Percentiles rank a stretch among this genome's conserved stretches.
Evolutionary conservation across 1,139 yeast species (phyloP).

Genomic region (Trichomonascaceae sp.): DNA sequence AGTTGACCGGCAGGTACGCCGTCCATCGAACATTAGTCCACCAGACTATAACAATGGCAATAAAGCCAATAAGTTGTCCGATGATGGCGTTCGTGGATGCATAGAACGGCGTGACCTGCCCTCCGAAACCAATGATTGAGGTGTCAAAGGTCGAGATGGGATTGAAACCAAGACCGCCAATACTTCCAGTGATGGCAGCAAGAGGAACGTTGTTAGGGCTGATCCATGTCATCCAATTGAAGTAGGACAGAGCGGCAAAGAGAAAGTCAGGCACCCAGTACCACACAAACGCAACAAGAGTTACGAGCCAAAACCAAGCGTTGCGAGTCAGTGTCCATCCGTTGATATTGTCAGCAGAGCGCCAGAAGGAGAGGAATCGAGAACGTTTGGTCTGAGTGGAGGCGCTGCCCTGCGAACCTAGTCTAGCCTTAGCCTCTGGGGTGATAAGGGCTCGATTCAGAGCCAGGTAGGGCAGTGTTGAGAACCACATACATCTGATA

Average conservation of each 20-base stretch:
- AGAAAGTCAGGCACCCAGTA: conserved; percentile 47
- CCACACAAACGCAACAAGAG: conserved; percentile 32
- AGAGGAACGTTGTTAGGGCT: conserved; percentile 40
- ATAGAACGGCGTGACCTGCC: conserved; percentile 34
- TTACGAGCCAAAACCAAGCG: conserved; percentile 31
- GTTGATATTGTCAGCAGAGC: no score
- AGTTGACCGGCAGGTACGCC: conserved; percentile 42
- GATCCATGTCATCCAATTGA: conserved; percentile 58
- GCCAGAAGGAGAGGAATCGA: no score
- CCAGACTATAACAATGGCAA: conserved; percentile 34
- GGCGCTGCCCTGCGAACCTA: no score
- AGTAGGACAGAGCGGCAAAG: conserved; percentile 36
- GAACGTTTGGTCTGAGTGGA: no score
- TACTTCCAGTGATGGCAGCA: conserved; percentile 41
- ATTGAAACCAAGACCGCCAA: conserved; percentile 47
- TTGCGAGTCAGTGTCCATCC: conserved; percentile 42
- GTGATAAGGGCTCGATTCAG: conserved; percentile 39
- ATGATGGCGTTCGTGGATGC: conserved; percentile 30
- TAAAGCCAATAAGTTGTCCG: conserved; percentile 32
- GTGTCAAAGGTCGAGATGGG: conserved; percentile 44
- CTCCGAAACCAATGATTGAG: conserved; percentile 27
- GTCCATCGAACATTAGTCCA: conserved; percentile 40
- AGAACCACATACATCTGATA: conserved; percentile 42
- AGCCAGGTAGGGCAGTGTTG: conserved; percentile 39
- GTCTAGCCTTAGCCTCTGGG: conserved; percentile 31